Evolutionary conservation across 176 grass and related monocot genomes (phyloP), one percentile per base, ranked within the genome.

Genomic region (Bolboschoenus planiculmis): DNA sequence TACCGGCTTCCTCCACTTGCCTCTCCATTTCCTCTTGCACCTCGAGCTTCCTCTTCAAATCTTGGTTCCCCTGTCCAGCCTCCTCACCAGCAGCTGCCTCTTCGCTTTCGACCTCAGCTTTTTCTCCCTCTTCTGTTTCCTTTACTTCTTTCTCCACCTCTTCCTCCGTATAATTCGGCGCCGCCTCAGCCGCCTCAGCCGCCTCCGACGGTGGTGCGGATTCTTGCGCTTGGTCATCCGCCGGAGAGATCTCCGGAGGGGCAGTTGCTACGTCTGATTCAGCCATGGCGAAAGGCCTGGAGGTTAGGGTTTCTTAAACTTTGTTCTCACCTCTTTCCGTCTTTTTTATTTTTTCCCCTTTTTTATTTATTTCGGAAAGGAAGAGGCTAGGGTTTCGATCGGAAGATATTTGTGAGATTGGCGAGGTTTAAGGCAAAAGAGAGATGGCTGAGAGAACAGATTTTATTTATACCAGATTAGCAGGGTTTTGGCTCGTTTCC

Each of bases 271-370:
- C 81, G 24, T 89, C 87, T 27, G 87, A 64, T 66, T 97, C 92
- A 35, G 87, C 92, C 92, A 97, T 97, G 84, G 85, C 62, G 31
- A 11, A 7, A 0, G 46, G 26, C 10, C 30, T 16, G 82, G 40
- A 55, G 58, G 73, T 83, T 90, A 94, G 93, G 91, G 91, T 88
- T 90, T 90, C 64, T 75, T 76, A 73, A 81, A 50, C 75, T 93
- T 90, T 75, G 72, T 33, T 40, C 63, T 85, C n/a, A n/a, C n/a
- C 47, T 16, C 62, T 27, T 10, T 10, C 5, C 18, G 16, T 58
- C 11, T 65, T 54, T 26, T 83, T 1, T 33, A 23, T 79, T 34
- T 78, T 80, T 59, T 36, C 18, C 21, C 21, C 64, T 13, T 42
- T 70, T 39, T 68, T 10, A 3, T 76, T 51, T 77, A 7, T 31